Evolutionary conservation across 2,329 filamentous ascomycete genomes (phyloP), one percentile per base, ranked within the genome.

Genomic region (Aspergillus tanneri): DNA sequence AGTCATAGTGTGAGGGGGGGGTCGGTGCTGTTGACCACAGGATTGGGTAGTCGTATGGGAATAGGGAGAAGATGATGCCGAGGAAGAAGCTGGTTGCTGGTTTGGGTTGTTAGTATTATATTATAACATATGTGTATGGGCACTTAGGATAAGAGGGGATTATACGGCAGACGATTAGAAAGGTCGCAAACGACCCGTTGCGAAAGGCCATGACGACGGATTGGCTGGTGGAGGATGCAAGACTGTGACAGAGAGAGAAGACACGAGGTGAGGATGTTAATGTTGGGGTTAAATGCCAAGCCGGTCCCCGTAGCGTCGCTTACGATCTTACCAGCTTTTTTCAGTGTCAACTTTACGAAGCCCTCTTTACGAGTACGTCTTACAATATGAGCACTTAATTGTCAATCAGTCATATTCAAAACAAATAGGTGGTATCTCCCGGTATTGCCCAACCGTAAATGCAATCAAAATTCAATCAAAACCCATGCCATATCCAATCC

Each of bases 81-180:
- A 99, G 87, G 82, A 97, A 96, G 82, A 99, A 99, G 72, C 89
- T 96, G 57, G 88, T 90, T 56, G 87, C 87, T 91, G 61, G 28
- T 52, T 38, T 45, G 43, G 43, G 25, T 18, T 23, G 44, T 30
- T 42, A 43, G 32, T 37, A 18, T 14, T 21, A 19, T 19, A 18
- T 37, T 22, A 10, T 21, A 19, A 11, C 11, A 24, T 35, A 50
- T 46, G 27, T 41, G 53, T 37, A 38, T 39, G 45, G 55, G 27
- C 47, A 24, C 25, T 46, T 49, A 42, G 19, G 35, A 28, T 52
- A 45, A 32, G 35, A 28, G 25, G 42, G 34, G 43, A 83, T 89
- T n/a, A 68, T 81, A 96, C 92, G 90, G 58, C 90, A 91, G 59
- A 97, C 86, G 67, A 99, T 96, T 72, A 99, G 86, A 68, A 96